Evolutionary conservation across 1,139 yeast species (phyloP).

Genomic region (Wickerhamomyces sp.): DNA sequence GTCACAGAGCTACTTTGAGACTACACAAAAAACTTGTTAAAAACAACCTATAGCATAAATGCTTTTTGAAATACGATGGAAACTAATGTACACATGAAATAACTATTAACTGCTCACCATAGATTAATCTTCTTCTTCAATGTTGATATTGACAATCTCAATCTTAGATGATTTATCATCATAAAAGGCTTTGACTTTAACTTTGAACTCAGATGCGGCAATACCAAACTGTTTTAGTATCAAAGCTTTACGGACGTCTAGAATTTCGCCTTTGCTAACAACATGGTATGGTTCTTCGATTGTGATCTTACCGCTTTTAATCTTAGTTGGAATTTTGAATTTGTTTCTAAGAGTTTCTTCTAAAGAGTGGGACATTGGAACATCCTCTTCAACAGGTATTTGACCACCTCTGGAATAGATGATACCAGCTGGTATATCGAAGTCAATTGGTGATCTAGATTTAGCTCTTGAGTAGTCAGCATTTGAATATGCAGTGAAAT

Average conservation of each 20-base stretch:
- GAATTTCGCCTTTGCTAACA: conserved; percentile 71
- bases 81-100: neutral
- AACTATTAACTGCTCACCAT: neutral
- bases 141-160: conserved; percentile 29
- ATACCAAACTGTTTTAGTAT: conserved; percentile 93
- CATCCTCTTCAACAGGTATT: conserved; percentile 84
- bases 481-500: conserved; percentile 73
- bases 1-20: neutral
- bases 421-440: conserved; percentile 83
- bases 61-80: neutral
- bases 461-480: conserved; percentile 91
- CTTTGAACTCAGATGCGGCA: conserved; percentile 88
- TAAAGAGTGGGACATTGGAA: conserved; percentile 92
- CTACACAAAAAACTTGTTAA: neutral
- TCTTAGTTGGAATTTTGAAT: conserved; percentile 86
- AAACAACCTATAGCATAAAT: neutral
- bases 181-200: conserved; percentile 72
- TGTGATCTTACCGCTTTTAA: conserved; percentile 82
- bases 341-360: conserved; percentile 89
- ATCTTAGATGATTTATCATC: conserved; percentile 44
- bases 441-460: conserved; percentile 73
- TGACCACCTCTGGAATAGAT: conserved; percentile 96
- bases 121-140: conserved; percentile 23
- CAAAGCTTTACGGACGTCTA: conserved; percentile 90
- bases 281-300: conserved; percentile 75